A percentile compares a stretch with the other conserved stretches of the same genome.
These are phyloP conservation scores for Clonostachys chloroleuca DNA, from an alignment of 2,329 filamentous ascomycete species.

Conservation along the genomic window DNA sequence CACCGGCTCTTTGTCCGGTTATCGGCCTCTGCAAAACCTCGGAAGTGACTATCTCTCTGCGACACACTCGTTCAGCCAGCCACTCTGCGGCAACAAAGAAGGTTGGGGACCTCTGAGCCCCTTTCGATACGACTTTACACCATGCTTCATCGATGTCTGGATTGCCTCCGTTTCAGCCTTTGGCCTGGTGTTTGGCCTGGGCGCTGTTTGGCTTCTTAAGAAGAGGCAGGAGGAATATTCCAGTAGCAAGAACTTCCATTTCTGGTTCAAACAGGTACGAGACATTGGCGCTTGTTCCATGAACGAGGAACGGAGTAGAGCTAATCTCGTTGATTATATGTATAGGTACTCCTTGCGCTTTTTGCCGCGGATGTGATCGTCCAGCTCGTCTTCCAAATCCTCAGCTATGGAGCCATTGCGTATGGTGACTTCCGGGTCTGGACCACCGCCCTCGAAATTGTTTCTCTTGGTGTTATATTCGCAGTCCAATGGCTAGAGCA, in stretches of 20 bases:
- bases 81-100: slow-evolving; percentile 82
- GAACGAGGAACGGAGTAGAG: neutral
- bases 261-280: slow-evolving; percentile 82
- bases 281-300: neutral
- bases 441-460: slow-evolving; percentile 67
- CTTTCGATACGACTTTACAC: slow-evolving; percentile 87
- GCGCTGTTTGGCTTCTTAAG: slow-evolving; percentile 76
- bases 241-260: slow-evolving; percentile 82
- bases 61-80: slow-evolving; percentile 50
- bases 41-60: slow-evolving; percentile 57
- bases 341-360: slow-evolving; percentile 54
- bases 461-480: slow-evolving; percentile 72
- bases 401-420: slow-evolving; percentile 66
- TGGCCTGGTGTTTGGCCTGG: slow-evolving; percentile 72
- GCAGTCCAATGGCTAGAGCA: slow-evolving; percentile 84
- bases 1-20: slow-evolving; percentile 59
- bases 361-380: slow-evolving; percentile 65
- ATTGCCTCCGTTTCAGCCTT: slow-evolving; percentile 73
- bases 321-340: neutral
- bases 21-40: slow-evolving; percentile 42
- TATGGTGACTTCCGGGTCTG: slow-evolving; percentile 81
- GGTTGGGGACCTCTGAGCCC: slow-evolving; percentile 94
- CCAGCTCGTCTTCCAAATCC: slow-evolving; percentile 73
- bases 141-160: slow-evolving; percentile 94
- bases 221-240: slow-evolving; percentile 60